A percentile compares a stretch with the other conserved stretches of the same genome.
These are phyloP conservation scores for Cladosporium sp. DNA, from an alignment of 2,329 filamentous ascomycete genomes.

Conservation along the genomic window DNA sequence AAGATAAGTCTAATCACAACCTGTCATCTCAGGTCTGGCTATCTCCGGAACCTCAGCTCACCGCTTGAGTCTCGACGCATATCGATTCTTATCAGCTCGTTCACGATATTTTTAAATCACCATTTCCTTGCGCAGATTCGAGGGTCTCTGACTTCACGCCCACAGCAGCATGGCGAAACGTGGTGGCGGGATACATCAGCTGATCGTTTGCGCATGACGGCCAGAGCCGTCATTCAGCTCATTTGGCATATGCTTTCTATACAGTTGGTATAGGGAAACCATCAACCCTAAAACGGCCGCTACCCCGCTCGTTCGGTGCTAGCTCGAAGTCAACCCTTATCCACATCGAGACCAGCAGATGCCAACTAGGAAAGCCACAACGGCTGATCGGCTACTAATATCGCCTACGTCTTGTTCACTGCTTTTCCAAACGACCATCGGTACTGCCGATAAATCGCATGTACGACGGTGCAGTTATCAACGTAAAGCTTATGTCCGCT, in stretches of 20 bases:
- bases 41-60: neutral
- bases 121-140: neutral
- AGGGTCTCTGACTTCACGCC: neutral
- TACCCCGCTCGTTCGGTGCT: slow-evolving; percentile 12
- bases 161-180: neutral
- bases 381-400: neutral
- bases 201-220: neutral
- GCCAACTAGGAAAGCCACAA: neutral
- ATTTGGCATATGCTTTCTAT: neutral
- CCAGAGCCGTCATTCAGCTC: neutral
- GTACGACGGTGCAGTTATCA: neutral
- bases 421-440: neutral
- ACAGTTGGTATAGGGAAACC: neutral
- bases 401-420: neutral
- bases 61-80: neutral
- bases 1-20: neutral
- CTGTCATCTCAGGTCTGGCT: neutral
- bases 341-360: neutral
- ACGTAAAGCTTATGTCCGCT: neutral
- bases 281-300: neutral
- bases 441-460: neutral
- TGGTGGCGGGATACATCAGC: neutral
- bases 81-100: neutral
- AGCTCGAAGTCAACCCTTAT: neutral
- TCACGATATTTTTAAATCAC: neutral